Evolutionary conservation across 2,329 filamentous ascomycete genomes (phyloP).

Genomic region (Exutisphaerella laricina): DNA sequence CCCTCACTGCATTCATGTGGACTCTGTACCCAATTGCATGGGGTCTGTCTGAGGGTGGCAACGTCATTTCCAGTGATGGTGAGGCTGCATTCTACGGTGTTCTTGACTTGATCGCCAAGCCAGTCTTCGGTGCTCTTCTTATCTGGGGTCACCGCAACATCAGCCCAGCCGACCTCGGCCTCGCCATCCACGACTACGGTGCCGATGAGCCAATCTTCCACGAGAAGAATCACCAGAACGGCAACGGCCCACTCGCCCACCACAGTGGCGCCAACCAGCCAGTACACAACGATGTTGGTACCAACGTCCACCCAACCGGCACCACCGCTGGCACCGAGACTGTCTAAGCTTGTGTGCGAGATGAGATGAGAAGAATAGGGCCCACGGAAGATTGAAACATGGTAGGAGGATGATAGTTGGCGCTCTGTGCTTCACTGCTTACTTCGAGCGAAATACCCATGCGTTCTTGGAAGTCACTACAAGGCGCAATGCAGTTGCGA

Average conservation of each 20-base stretch:
- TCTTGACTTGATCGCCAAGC: conserved; percentile 61
- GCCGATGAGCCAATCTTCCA: conserved; percentile 33
- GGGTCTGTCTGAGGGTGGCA: conserved; percentile 58
- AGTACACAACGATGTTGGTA: background rate
- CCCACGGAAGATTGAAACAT: background rate
- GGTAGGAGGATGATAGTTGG: background rate
- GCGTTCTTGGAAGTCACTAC: background rate
- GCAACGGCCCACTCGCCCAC: background rate
- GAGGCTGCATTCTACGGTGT: conserved; percentile 65
- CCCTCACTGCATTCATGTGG: conserved; percentile 57
- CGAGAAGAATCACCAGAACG: conserved; percentile 29
- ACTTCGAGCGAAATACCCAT: background rate
- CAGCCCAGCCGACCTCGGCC: conserved; percentile 52
- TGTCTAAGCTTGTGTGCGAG: background rate
- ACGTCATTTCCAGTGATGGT: conserved; percentile 59
- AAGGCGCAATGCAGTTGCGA: background rate
- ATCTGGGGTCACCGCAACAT: conserved; percentile 60
- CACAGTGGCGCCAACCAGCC: background rate
- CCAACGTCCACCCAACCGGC: background rate
- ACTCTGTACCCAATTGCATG: conserved; percentile 60
- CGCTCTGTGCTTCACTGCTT: background rate
- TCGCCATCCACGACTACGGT: conserved; percentile 46
- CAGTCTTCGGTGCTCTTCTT: conserved; percentile 56
- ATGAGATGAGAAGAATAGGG: no score
- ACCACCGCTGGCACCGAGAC: background rate